phyloP scores from a whole-genome alignment of 1,284 basidiomycete genomes.

The Leccinum subrobustum region DNA sequence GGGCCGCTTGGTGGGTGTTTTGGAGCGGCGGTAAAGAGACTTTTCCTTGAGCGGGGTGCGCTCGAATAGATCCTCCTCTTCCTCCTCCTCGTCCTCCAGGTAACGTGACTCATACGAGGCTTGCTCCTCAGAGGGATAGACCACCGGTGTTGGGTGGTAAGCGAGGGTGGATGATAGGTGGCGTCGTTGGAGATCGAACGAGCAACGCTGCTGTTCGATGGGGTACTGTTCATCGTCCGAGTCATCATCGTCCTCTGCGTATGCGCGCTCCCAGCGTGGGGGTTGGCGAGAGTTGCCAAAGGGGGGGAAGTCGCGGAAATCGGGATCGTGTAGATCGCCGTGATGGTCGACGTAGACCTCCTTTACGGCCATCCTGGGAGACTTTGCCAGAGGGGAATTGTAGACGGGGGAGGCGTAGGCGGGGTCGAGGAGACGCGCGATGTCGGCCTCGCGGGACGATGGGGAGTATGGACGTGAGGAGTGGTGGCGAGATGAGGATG shows the following conservation, averaged over 20 bases:
- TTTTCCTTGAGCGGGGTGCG: slow-evolving; percentile 31
- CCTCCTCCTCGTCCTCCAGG: slow-evolving; percentile 29
- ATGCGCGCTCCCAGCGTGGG: slow-evolving; percentile 22
- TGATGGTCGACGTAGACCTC: slow-evolving; percentile 57
- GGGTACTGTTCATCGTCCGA: slow-evolving; percentile 19
- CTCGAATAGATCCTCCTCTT: slow-evolving; percentile 27
- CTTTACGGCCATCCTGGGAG: slow-evolving; percentile 27
- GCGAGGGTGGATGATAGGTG: slow-evolving; percentile 24
- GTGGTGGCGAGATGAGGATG: slow-evolving; percentile 19
- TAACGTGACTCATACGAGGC: slow-evolving; percentile 35
- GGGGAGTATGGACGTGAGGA: slow-evolving; percentile 30
- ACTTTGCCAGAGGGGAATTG: slow-evolving; percentile 23
- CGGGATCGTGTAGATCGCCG: slow-evolving; percentile 66
- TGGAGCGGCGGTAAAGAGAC: slow-evolving; percentile 14
- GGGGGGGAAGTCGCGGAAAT: slow-evolving; percentile 61
- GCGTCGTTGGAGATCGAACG: slow-evolving; percentile 22
- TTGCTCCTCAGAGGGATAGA: slow-evolving; percentile 33
- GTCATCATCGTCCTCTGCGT: slow-evolving; percentile 33
- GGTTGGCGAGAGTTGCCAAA: slow-evolving; percentile 25
- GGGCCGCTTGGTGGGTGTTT: slow-evolving; percentile 22
- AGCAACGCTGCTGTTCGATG: slow-evolving; percentile 10
- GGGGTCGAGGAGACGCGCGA: slow-evolving; percentile 63
- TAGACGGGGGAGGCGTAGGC: slow-evolving; percentile 48
- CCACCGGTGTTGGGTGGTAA: slow-evolving; percentile 22
- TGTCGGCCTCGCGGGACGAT: slow-evolving; percentile 41